Conservation (phyloP, 257 asterid genomes). For the Fraxinus americana region DNA sequence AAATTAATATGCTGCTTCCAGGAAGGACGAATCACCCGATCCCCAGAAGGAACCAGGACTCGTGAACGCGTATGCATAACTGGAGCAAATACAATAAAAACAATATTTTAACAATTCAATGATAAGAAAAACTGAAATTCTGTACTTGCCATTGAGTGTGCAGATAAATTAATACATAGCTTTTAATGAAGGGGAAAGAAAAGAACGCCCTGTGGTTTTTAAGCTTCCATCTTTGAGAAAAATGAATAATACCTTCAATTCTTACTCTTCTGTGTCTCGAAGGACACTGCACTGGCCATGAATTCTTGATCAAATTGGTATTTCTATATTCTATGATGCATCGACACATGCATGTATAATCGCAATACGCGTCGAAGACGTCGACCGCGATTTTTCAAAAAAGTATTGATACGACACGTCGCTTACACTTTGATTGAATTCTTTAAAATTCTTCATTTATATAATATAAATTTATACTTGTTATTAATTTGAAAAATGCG, state of each 20-base stretch:
- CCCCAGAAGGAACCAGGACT: background rate
- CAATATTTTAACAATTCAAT: background rate
- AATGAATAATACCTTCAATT: conserved; percentile 26
- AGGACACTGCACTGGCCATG: background rate
- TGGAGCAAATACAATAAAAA: background rate
- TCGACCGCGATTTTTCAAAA: too few relatives aligned
- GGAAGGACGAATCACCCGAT: background rate
- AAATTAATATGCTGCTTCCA: background rate
- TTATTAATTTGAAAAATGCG: too few relatives aligned
- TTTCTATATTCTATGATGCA: background rate
- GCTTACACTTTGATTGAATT: too few relatives aligned
- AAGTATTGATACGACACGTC: too few relatives aligned
- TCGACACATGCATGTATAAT: too few relatives aligned
- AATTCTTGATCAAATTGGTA: background rate
- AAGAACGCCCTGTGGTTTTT: conserved; percentile 5
- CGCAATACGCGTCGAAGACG: too few relatives aligned
- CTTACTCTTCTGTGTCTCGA: background rate
- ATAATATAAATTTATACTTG: too few relatives aligned
- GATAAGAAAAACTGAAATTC: background rate
- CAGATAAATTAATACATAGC: conserved; percentile 12
- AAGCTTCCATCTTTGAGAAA: conserved; percentile 3
- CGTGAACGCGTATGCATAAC: background rate
- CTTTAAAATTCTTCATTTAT: too few relatives aligned
- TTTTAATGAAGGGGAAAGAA: too few relatives aligned
- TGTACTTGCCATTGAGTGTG: conserved; percentile 14